Evolutionary conservation across 306 rosid species (phyloP).

Genomic region (Medicago ruthenica): DNA sequence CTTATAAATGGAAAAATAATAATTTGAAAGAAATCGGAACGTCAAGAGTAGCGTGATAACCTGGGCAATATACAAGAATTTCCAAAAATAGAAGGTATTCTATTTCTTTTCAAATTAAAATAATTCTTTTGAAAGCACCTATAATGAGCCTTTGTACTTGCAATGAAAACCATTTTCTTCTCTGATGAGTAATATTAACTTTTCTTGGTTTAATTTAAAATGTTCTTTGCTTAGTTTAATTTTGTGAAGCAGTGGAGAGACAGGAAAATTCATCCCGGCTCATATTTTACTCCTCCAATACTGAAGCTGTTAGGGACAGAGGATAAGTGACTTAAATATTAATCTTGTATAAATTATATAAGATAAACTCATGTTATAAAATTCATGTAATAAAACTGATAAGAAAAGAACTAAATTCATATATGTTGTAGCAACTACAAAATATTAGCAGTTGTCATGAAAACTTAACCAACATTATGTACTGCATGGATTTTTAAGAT

Average conservation of each 20-base stretch:
- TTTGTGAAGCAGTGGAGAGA: too few relatives aligned
- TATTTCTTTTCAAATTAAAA: too few relatives aligned
- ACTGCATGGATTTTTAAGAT: background rate
- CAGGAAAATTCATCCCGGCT: too few relatives aligned
- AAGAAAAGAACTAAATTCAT: too few relatives aligned
- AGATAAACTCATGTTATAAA: too few relatives aligned
- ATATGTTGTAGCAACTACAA: background rate
- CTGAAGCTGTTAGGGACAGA: too few relatives aligned
- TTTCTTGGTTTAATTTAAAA: background rate
- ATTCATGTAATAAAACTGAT: too few relatives aligned
- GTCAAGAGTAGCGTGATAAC: background rate
- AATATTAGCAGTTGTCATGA: background rate
- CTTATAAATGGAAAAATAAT: too few relatives aligned
- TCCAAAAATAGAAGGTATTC: background rate
- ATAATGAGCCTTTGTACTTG: background rate
- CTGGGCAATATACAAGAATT: background rate
- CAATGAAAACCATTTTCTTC: background rate
- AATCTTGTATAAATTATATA: too few relatives aligned
- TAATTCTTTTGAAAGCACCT: background rate
- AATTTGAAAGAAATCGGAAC: background rate
- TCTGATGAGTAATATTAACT: background rate
- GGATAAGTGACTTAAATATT: too few relatives aligned
- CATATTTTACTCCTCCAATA: too few relatives aligned
- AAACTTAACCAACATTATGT: background rate
- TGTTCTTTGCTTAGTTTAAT: too few relatives aligned